phyloP scores from a whole-genome alignment of 306 rosid genomes.

The Inga oerstediana region DNA sequence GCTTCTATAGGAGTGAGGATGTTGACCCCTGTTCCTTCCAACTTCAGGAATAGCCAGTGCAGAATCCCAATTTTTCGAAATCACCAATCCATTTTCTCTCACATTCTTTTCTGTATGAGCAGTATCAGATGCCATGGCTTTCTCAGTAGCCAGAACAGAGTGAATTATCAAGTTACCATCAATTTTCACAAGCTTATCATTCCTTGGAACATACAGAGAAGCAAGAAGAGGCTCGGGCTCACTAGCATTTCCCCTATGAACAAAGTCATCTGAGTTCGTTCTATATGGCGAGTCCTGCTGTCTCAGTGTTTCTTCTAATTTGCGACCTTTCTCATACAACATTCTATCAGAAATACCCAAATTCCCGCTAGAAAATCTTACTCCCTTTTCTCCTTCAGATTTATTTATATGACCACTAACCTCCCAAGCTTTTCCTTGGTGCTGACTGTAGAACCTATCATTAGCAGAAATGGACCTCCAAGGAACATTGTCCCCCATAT shows the following conservation, averaged over 20 bases:
- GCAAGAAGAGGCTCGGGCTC: constrained; percentile 74
- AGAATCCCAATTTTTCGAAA: constrained; percentile 43
- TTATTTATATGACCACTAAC: constrained; percentile 49
- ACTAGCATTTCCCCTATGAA: constrained; percentile 59
- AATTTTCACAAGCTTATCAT: constrained; percentile 70
- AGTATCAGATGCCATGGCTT: constrained; percentile 51
- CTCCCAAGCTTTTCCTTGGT: constrained; percentile 59
- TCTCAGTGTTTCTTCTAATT: constrained; percentile 37
- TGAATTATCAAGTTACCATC: constrained; percentile 77
- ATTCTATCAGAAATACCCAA: constrained; percentile 38
- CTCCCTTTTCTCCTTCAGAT: constrained; percentile 48
- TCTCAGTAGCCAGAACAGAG: constrained; percentile 70
- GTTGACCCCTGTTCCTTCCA: constrained; percentile 51
- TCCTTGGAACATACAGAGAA: constrained; percentile 72
- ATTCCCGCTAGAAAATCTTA: constrained; percentile 38
- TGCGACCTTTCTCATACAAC: constrained; percentile 45
- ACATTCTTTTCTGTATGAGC: constrained; percentile 32
- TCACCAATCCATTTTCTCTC: constrained; percentile 51
- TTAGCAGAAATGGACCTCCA: constrained; percentile 36
- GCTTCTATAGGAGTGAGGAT: constrained; percentile 46
- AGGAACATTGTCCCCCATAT: constrained; percentile 46
- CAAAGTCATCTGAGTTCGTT: constrained; percentile 38
- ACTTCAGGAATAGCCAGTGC: constrained; percentile 55
- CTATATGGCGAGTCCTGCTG: constrained; percentile 25
- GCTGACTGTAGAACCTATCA: constrained; percentile 51